Conservation (phyloP, 2,329 filamentous ascomycete genomes). For the Xylariaceae sp. region DNA sequence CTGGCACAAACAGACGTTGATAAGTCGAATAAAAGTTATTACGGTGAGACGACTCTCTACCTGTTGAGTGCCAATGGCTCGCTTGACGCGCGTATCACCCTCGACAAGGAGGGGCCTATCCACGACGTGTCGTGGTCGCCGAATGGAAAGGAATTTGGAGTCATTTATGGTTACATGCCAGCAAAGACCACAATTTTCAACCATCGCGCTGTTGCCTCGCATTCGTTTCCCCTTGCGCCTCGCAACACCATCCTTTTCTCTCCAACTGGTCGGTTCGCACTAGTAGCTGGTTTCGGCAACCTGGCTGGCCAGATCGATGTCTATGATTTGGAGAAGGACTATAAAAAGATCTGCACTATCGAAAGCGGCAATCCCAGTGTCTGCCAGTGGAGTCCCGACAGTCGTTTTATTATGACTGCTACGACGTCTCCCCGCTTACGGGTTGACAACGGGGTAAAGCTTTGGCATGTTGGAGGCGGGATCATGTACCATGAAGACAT, state of each 20-base stretch:
- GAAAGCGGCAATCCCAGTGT: constrained; percentile 94
- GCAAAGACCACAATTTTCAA: constrained; percentile 99
- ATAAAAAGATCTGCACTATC: constrained; percentile 86
- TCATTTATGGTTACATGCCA: constrained; percentile 98
- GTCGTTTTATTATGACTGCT: constrained; percentile 92
- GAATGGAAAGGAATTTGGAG: constrained; percentile 95
- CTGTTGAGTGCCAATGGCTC: constrained; percentile 85
- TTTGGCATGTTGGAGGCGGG: constrained; percentile 86
- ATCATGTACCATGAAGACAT: constrained; percentile 97
- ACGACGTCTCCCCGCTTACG: constrained; percentile 92
- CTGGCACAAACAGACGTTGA: constrained; percentile 97
- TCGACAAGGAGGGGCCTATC: constrained; percentile 97
- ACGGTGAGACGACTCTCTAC: constrained; percentile 96
- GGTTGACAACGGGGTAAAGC: constrained; percentile 92
- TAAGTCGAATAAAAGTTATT: constrained; percentile 98
- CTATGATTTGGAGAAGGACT: constrained; percentile 93
- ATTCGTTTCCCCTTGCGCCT: constrained; percentile 81
- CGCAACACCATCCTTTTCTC: constrained; percentile 96
- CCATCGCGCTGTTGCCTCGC: constrained; percentile 72
- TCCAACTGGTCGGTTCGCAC: constrained; percentile 83
- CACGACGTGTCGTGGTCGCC: constrained; percentile 99
- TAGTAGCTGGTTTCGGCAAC: constrained; percentile 96
- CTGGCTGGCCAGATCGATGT: constrained; percentile 96
- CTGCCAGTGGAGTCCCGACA: constrained; percentile 96
- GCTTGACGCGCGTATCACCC: constrained; percentile 84